Evolutionary conservation across 192 early-diverging fungal genomes (phyloP).

Genomic region (Allomyces macrogynus): DNA sequence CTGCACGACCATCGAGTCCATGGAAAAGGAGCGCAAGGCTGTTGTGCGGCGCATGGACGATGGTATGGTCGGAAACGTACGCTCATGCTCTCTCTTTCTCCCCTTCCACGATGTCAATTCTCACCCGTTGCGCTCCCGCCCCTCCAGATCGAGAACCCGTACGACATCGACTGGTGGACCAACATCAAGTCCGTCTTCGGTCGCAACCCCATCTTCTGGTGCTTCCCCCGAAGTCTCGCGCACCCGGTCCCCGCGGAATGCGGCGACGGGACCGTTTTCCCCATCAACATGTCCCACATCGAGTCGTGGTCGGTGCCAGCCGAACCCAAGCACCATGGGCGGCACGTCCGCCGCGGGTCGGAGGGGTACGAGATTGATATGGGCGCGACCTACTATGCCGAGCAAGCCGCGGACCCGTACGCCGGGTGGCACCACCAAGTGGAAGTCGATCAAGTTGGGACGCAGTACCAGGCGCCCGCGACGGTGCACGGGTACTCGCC

Average conservation of each 20-base stretch:
- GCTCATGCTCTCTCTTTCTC: too few relatives aligned
- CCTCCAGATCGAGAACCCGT: conserved; percentile 42
- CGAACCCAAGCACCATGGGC: not conserved
- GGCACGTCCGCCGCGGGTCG: not conserved
- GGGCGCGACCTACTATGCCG: not conserved
- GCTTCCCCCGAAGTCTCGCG: too few relatives aligned
- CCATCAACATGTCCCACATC: too few relatives aligned
- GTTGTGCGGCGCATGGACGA: conserved; percentile 31
- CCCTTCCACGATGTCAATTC: not conserved
- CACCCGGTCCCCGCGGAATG: too few relatives aligned
- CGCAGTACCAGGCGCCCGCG: not conserved
- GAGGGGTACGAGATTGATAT: not conserved
- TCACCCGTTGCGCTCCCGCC: not conserved
- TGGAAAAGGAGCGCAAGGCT: conserved; percentile 48
- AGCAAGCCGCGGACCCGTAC: not conserved
- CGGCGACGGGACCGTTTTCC: too few relatives aligned
- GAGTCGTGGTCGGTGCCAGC: too few relatives aligned
- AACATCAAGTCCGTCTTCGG: conserved; percentile 66
- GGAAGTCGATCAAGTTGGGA: not conserved
- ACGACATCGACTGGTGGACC: conserved; percentile 48
- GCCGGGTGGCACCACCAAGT: not conserved
- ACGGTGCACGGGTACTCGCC: not conserved
- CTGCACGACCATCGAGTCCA: conserved; percentile 66
- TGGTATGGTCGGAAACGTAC: conserved; percentile 30
- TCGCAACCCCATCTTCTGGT: conserved; percentile 41